Evolutionary conservation across 1,139 yeast genomes (phyloP).

Genomic region (Suhomyces chickasaworum): DNA sequence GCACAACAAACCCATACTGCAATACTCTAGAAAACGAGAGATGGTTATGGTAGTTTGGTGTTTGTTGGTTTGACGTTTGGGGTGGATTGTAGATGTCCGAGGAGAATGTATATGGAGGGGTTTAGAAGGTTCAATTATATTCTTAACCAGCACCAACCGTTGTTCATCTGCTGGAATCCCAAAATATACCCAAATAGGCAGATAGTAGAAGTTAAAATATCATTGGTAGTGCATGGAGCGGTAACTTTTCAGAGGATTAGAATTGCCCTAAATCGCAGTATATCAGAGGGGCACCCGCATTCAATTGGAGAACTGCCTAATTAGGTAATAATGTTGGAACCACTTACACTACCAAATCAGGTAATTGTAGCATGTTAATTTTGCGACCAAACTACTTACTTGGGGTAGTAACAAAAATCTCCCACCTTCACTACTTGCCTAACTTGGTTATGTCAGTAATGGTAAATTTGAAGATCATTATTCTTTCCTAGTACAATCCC

Average conservation of each 20-base stretch:
- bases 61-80: too few relatives aligned
- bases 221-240: not conserved
- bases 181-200: not conserved
- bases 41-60: too few relatives aligned
- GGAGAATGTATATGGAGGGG: too few relatives aligned
- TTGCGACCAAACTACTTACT: slow-evolving; percentile 11
- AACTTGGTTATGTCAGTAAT: slow-evolving; percentile 8
- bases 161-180: not conserved
- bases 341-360: slow-evolving; percentile 16
- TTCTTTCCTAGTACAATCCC: not conserved
- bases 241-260: not conserved
- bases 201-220: not conserved
- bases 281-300: not conserved
- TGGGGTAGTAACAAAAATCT: slow-evolving; percentile 8
- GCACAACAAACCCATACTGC: too few relatives aligned
- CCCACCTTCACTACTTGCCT: slow-evolving; percentile 11
- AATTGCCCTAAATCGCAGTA: slow-evolving; percentile 4
- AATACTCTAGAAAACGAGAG: too few relatives aligned
- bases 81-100: not conserved
- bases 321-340: slow-evolving; percentile 13
- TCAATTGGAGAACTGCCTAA: slow-evolving; percentile 13
- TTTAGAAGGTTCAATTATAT: not conserved
- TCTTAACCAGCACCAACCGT: not conserved
- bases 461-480: not conserved
- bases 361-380: slow-evolving; percentile 10